Base-by-base conservation (phyloP, 164 flowering plant genomes). In the Cinnamomum micranthum region DNA sequence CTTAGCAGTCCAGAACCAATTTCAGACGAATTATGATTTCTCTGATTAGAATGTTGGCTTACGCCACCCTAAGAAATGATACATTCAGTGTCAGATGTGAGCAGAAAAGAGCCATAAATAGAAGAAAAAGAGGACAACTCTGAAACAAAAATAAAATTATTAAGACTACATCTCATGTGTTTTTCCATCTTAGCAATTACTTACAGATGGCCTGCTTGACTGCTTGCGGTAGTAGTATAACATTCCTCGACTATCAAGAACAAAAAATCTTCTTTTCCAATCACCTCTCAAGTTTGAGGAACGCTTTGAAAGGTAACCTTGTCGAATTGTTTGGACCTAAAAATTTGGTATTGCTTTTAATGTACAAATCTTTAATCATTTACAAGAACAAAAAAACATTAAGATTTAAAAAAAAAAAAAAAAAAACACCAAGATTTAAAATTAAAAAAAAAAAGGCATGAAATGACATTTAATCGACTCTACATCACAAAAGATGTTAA, bases 231-330 rank as follows among this genome's bases (percentile, higher is more conserved):
- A 93, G 78, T 95, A 95, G 81, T 93, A 95, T 76, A 95, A 76
- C 97, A 91, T 89, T 74, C 98, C 98, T 67, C 97, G 89, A 82
- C 91, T 95, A 81, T 95, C 98, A 77, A 95, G 97, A 80, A 95
- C 92, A 81, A 95, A 95, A 82, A 87, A 95, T 74, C 98, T 88
- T 80, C 97, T 88, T 77, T 95, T 95, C 98, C 97, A 95, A 79
- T 95, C 98, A 82, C 87, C 97, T 78, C 98, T 88, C 84, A 95
- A 80, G 76, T 90, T 95, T 68, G 98, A 93, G 68, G 98, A 95
- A 60, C 97, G 98, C 71, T 95, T 95, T 33, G 93, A 90, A 14
- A 95, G 93, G 82, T 95, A 95, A 70, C 98, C 98, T 88, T 95
- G 97, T 47, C 91, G 87, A 81, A 95, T 93, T n/a, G 91, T 92